These are phyloP conservation scores for Begonia peltatifolia DNA, from an alignment of 306 rosid genomes.

Conservation along the genomic window DNA sequence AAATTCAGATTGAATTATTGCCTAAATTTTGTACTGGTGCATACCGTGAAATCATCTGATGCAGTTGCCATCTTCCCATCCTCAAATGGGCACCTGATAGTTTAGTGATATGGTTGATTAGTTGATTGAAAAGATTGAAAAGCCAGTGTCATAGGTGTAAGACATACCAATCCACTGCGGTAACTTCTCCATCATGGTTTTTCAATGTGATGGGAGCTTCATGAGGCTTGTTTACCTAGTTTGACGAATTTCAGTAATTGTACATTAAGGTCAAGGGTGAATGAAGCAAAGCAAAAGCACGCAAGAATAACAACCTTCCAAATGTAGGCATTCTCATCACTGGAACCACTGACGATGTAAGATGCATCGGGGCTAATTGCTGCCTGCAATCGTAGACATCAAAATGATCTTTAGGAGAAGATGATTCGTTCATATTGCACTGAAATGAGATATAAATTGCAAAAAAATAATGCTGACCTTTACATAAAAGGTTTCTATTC, in stretches of 20 bases:
- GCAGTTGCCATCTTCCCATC: conserved; percentile 70
- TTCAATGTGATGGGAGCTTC: conserved; percentile 40
- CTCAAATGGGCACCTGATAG: conserved; percentile 54
- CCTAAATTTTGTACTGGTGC: conserved; percentile 4
- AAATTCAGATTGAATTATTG: not conserved
- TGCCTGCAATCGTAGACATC: conserved; percentile 38
- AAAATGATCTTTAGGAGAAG: not conserved
- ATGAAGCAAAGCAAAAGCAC: too few species aligned
- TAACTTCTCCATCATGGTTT: conserved; percentile 70
- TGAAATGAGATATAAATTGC: conserved; percentile 6
- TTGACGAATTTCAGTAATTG: conserved; percentile 12
- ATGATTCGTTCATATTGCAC: too few species aligned
- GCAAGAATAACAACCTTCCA: conserved; percentile 53
- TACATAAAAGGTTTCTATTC: conserved; percentile 71
- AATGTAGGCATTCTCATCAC: conserved; percentile 64
- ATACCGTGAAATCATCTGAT: conserved; percentile 85
- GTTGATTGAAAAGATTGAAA: conserved; percentile 1
- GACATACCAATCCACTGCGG: conserved; percentile 77
- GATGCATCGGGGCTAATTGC: conserved; percentile 80
- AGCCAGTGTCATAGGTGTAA: conserved; percentile 10
- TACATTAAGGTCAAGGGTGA: not conserved
- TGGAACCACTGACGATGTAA: conserved; percentile 75
- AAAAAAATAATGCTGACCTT: conserved; percentile 36
- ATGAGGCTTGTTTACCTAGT: conserved; percentile 60
- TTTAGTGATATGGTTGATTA: conserved; percentile 4